A percentile compares a stretch with the other conserved stretches of the same genome.
Evolutionary conservation across 345 rosid genomes (phyloP).

Genomic region (Eutrema japonicum): DNA sequence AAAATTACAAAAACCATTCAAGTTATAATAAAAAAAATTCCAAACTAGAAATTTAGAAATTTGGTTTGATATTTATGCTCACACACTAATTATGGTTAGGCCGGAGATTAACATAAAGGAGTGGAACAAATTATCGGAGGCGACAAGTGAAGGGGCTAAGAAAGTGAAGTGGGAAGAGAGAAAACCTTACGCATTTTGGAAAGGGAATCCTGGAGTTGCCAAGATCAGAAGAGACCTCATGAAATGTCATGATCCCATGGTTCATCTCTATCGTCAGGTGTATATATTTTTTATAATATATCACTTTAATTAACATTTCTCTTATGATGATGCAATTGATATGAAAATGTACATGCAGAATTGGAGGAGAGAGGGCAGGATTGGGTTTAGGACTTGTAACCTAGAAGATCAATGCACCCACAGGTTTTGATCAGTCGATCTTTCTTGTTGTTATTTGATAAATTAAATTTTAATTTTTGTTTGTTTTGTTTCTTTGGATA

Average conservation of each 20-base stretch:
- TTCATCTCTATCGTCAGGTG: constrained; percentile 49
- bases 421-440: constrained; percentile 42
- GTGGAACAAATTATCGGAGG: constrained; percentile 50
- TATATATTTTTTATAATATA: not conserved
- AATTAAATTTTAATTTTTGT: not conserved
- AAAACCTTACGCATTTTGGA: constrained; percentile 67
- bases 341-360: constrained; percentile 33
- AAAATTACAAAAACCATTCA: too few relatives aligned
- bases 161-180: constrained; percentile 60
- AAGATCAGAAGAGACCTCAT: constrained; percentile 50
- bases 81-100: constrained; percentile 40
- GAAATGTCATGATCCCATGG: constrained; percentile 54
- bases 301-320: not conserved
- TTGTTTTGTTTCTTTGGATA: not conserved
- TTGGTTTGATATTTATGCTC: not conserved
- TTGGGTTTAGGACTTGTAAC: constrained; percentile 48
- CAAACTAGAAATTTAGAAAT: too few relatives aligned
- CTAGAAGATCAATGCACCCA: constrained; percentile 59
- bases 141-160: constrained; percentile 46
- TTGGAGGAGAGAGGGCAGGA: constrained; percentile 43
- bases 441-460: not conserved
- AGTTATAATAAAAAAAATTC: too few relatives aligned
- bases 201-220: constrained; percentile 55
- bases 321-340: not conserved
- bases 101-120: constrained; percentile 65